phyloP scores from a whole-genome alignment of 2,329 filamentous ascomycete genomes.

The Drechslera avenae region DNA sequence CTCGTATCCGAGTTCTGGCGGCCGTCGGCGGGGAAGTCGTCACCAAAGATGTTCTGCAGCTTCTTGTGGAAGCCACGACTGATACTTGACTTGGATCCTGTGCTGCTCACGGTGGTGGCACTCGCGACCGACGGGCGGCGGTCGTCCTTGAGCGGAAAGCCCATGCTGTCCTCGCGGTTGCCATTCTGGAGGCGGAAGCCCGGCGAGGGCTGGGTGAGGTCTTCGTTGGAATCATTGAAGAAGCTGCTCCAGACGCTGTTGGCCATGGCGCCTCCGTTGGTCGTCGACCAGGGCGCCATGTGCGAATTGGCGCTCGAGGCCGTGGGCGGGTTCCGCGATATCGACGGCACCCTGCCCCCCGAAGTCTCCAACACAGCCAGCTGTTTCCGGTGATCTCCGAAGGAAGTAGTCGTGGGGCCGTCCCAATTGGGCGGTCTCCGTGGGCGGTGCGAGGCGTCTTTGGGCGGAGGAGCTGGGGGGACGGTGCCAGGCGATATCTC shows the following conservation, averaged over 20 bases:
- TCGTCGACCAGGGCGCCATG: conserved; percentile 58
- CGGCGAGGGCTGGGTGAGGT: conserved; percentile 71
- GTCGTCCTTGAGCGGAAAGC: conserved; percentile 63
- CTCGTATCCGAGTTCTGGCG: conserved; percentile 73
- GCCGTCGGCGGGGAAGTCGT: conserved; percentile 74
- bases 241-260: conserved; percentile 62
- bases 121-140: conserved; percentile 87
- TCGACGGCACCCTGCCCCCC: conserved; percentile 62
- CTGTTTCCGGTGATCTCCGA: conserved; percentile 74
- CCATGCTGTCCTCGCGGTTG: conserved; percentile 55
- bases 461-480: conserved; percentile 44
- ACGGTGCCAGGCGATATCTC: conserved; percentile 50
- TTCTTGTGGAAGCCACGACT: conserved; percentile 74
- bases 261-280: conserved; percentile 50
- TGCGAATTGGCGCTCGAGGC: conserved; percentile 58
- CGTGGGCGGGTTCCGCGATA: conserved; percentile 62
- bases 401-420: conserved; percentile 62
- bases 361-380: conserved; percentile 69
- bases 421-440: conserved; percentile 58
- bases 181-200: conserved; percentile 66
- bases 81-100: conserved; percentile 75
- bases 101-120: conserved; percentile 83
- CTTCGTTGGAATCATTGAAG: conserved; percentile 77
- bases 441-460: conserved; percentile 41
- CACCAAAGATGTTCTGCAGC: conserved; percentile 89